Evolutionary conservation across 164 flowering plant genomes (phyloP), one percentile per base, ranked within the genome.

Genomic region (Amborella trichopoda): DNA sequence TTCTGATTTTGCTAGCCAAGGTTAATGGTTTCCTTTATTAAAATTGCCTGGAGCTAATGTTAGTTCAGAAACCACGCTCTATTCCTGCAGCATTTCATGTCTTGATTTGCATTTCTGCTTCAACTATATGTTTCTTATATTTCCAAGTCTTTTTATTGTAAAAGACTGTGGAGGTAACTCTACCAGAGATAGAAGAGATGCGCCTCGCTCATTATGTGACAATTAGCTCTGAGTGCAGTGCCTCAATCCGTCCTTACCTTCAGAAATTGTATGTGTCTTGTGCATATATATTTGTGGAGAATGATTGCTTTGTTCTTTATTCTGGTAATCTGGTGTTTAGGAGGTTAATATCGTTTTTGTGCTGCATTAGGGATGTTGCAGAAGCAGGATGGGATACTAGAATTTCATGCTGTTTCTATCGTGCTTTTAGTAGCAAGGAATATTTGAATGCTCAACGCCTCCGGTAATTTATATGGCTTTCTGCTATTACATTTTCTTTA

Each of bases 111-210:
- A n/a, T n/a, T n/a, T n/a, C n/a, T n/a, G n/a, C n/a, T n/a, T n/a
- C n/a, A n/a, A n/a, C n/a, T n/a, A n/a, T 45, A 5, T 18, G 37
- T 47, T 44, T 45, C 65, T 65, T 40, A 65, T 50, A 24, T 52
- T 8, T n/a, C 27, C 8, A 26, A 32, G 44, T 14, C 44, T 60
- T 56, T 53, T 13, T 34, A 26, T 19, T 50, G 20, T 54, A 39
- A 26, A 65, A 91, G 98, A 76, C 68, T 44, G 63, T 83, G 46
- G 93, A 81, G 52, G 81, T 83, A 56, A 86, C 94, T 26, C 60
- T 91, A 59, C 96, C 94, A 21, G 90, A 83, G 26, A 83, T 83
- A 66, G 94, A 91, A 69, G 71, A 42, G n/a, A 86, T 86, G 96
- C 78, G 89, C 14, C 62, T 86, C 37, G 95, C 96, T 44, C 96